A percentile compares a stretch with the other conserved stretches of the same genome.
Evolutionary conservation across 306 rosid genomes (phyloP).

Genomic region (Gastrolobium villosum): DNA sequence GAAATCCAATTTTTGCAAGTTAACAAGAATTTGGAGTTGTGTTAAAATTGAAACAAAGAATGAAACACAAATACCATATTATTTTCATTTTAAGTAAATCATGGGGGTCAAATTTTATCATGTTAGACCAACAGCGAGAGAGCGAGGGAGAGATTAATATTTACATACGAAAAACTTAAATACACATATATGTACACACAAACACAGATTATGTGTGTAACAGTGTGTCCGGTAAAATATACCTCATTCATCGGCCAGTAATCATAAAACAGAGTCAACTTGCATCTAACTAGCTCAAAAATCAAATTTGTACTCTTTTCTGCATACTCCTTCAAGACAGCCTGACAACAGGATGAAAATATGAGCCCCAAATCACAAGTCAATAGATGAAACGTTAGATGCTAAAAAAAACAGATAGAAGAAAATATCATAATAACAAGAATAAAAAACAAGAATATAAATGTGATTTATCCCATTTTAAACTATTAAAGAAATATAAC

Average conservation of each 20-base stretch:
- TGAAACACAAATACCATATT: conserved; percentile 21
- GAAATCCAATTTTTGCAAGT: conserved; percentile 37
- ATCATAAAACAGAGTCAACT: conserved; percentile 80
- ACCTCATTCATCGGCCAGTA: conserved; percentile 99
- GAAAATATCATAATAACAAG: conserved; percentile 4
- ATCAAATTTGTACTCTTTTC: conserved; percentile 52
- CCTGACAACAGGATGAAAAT: conserved; percentile 59
- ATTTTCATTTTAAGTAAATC: conserved; percentile 22
- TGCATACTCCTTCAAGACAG: conserved; percentile 63
- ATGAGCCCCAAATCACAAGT: conserved; percentile 35
- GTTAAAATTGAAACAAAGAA: conserved; percentile 8
- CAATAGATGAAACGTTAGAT: conserved; percentile 24
- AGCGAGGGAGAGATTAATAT: conserved; percentile 1
- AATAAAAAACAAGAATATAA: not conserved
- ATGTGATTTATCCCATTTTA: conserved; percentile 34
- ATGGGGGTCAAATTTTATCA: not conserved
- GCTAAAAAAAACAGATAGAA: conserved; percentile 20
- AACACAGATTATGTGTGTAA: conserved; percentile 13
- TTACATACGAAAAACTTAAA: conserved; percentile 20
- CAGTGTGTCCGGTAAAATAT: conserved; percentile 45
- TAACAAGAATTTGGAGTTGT: not conserved
- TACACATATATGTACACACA: not conserved
- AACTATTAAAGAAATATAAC: not conserved
- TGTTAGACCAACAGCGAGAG: not conserved
- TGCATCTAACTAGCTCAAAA: conserved; percentile 91